Evolutionary conservation across 2,329 filamentous ascomycete species (phyloP), one percentile per base, ranked within the genome.

Genomic region (Pestalotiopsis sp.): DNA sequence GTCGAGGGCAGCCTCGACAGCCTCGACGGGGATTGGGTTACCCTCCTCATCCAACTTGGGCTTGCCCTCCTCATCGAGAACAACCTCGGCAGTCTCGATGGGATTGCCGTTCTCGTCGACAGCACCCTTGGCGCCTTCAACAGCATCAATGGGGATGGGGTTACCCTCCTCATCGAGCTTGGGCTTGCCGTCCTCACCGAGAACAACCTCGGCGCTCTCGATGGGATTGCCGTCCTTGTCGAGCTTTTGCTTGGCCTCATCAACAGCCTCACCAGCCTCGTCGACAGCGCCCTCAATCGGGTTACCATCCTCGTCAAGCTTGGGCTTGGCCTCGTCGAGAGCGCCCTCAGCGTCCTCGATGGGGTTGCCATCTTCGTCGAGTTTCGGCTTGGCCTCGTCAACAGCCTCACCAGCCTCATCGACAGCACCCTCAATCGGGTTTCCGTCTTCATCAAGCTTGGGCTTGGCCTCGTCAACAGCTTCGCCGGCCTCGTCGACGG

Each of bases 321-420:
- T 6, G 12, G 57, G 25, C 57, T 60, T 38, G 58, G 31, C 31
- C 7, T 25, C 57, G 13, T 59, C 57, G 20, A 49, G 14, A 49
- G 57, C 13, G 36, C 63, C 45, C 45, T 57, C 59, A 12, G 36
- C 56, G 23, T 31, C 52, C 52, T 60, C 36, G 20, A 49, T 38
- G 20, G 60, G 25, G n/a, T 63, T 38, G n/a, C 52, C 62, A 31
- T 20, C 38, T n/a, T 45, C 36, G 17, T 64, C 61, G 13, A 27
- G 41, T 2, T 11, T 13, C 0, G 25, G n/a, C 23, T 83, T 82
- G 3, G 78, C 74, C 41, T 41, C 7, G 12, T 59, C 31, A 14
- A 61, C 60, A 5, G 31, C 31, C 6, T 23, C 56, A 4, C 20
- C 56, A 6, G 17, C 13, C 13, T 13, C 12, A 25, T 56, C 45